phyloP scores from a whole-genome alignment of 208 protist genomes.

The Endotrypanum monterogeii region DNA sequence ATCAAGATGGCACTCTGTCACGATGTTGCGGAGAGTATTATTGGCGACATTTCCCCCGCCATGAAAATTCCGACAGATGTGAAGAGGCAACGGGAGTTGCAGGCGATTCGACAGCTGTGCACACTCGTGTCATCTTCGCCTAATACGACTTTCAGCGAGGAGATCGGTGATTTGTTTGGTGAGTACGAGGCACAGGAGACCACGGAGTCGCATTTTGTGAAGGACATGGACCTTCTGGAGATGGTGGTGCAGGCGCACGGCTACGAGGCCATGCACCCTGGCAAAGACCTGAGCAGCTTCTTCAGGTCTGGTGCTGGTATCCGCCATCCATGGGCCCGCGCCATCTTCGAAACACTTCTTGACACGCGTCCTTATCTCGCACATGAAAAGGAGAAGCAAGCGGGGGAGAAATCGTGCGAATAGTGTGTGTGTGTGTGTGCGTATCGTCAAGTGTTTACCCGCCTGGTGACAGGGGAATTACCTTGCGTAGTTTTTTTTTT shows the following conservation, averaged over 20 bases:
- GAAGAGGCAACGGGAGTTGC: conserved; percentile 69
- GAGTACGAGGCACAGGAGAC: conserved; percentile 91
- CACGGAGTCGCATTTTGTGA: conserved; percentile 83
- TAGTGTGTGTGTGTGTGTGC: neutral
- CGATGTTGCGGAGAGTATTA: conserved; percentile 86
- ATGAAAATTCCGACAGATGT: conserved; percentile 86
- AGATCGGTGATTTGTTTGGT: conserved; percentile 71
- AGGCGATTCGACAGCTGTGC: conserved; percentile 61
- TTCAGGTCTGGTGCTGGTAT: conserved; percentile 75
- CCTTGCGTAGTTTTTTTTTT: neutral
- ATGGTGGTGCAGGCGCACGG: conserved; percentile 91
- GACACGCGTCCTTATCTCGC: conserved; percentile 39
- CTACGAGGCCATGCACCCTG: conserved; percentile 77
- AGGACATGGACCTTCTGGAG: conserved; percentile 93
- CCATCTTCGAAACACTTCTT: conserved; percentile 68
- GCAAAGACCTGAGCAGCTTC: conserved; percentile 78
- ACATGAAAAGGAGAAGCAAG: conserved; percentile 12
- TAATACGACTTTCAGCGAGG: conserved; percentile 41
- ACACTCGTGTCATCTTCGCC: conserved; percentile 40
- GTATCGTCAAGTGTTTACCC: neutral
- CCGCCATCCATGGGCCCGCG: conserved; percentile 70
- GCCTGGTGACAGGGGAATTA: too few relatives aligned
- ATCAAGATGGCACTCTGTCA: conserved; percentile 92
- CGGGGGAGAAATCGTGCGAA: conserved; percentile 1
- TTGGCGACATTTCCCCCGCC: conserved; percentile 86